Conservation (phyloP, 2,329 filamentous ascomycete species). For the Phaeoacremonium minimum region DNA sequence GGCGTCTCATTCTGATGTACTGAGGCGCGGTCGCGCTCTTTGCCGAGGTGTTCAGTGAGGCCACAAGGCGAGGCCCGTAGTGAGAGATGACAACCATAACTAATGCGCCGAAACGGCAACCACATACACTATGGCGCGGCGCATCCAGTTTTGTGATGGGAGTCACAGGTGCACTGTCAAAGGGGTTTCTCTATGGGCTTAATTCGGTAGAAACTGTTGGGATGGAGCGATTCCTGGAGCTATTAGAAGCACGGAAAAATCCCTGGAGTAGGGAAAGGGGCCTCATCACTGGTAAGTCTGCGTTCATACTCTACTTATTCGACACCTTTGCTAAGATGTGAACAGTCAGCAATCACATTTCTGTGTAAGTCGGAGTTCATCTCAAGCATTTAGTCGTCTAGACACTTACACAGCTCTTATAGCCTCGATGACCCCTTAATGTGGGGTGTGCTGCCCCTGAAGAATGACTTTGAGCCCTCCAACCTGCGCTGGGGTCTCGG, state of each 20-base stretch:
- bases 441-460: constrained; percentile 82
- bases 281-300: constrained; percentile 69
- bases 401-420: constrained; percentile 13
- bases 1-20: too few species aligned
- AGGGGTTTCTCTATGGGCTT: constrained; percentile 69
- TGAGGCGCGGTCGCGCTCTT: too few species aligned
- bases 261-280: constrained; percentile 65
- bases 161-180: constrained; percentile 64
- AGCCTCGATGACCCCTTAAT: constrained; percentile 92
- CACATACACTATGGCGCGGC: constrained; percentile 65
- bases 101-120: constrained; percentile 27
- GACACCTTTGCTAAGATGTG: too few species aligned
- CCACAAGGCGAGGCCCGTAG: too few species aligned
- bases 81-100: constrained; percentile 10
- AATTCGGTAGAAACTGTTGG: constrained; percentile 75
- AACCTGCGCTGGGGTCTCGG: constrained; percentile 87
- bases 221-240: constrained; percentile 66
- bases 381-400: too few species aligned
- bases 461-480: constrained; percentile 65
- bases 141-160: constrained; percentile 74
- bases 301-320: constrained; percentile 8
- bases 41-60: too few species aligned
- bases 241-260: constrained; percentile 71
- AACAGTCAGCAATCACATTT: constrained; percentile 81
- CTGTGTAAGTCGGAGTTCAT: constrained; percentile 82